Conservation (phyloP, 2,329 filamentous ascomycete species). For the Zarea fungicola region DNA sequence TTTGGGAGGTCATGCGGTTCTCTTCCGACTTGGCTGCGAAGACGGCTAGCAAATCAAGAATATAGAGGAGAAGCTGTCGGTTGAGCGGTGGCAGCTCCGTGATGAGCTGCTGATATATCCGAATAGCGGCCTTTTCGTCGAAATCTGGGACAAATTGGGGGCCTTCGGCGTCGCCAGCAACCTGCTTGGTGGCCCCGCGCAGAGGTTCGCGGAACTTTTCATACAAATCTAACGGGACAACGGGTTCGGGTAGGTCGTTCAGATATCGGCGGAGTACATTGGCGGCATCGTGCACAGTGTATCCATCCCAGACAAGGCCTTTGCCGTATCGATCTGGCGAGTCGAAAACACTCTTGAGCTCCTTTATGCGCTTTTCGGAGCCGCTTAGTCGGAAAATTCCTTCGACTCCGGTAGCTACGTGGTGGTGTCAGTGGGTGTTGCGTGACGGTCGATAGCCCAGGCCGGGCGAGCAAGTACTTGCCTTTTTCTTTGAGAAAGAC, state of each 20-base stretch:
- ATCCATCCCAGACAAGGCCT: slow-evolving; percentile 93
- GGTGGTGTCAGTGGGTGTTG: no score
- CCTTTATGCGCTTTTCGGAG: slow-evolving; percentile 97
- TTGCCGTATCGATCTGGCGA: slow-evolving; percentile 95
- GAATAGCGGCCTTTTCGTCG: slow-evolving; percentile 65
- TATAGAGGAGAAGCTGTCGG: slow-evolving; percentile 88
- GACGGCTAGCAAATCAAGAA: slow-evolving; percentile 89
- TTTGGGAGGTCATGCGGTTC: slow-evolving; percentile 94
- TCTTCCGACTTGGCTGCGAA: slow-evolving; percentile 95
- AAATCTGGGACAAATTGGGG: slow-evolving; percentile 63
- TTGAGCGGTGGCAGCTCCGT: slow-evolving; percentile 90
- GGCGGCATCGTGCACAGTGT: slow-evolving; percentile 96
- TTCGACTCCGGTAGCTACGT: slow-evolving; percentile 86
- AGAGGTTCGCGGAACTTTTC: slow-evolving; percentile 85
- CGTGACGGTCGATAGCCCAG: no score
- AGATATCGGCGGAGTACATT: slow-evolving; percentile 94
- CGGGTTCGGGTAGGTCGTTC: slow-evolving; percentile 92
- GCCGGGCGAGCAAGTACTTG: no score
- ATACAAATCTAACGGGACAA: slow-evolving; percentile 91
- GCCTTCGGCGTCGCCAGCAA: slow-evolving; percentile 63
- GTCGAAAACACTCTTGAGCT: slow-evolving; percentile 86
- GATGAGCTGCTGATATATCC: slow-evolving; percentile 81
- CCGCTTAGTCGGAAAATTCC: slow-evolving; percentile 95
- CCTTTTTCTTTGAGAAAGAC: slow-evolving; percentile 98
- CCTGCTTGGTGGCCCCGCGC: slow-evolving; percentile 63